phyloP scores from a whole-genome alignment of 83 land plant genomes.

The Thuja plicata region DNA sequence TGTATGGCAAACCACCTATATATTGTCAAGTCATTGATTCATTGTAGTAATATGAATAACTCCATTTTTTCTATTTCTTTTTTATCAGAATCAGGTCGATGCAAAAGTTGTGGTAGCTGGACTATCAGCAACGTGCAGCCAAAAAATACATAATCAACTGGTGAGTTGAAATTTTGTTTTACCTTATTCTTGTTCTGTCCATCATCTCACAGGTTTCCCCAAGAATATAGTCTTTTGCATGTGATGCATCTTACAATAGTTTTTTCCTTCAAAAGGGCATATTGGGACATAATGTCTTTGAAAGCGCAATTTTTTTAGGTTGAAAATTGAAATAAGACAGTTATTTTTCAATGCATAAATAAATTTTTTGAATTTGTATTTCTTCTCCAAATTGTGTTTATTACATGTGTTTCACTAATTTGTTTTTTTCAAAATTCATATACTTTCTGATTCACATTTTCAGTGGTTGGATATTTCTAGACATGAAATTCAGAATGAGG shows the following conservation, averaged over 20 bases:
- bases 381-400: neutral
- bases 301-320: neutral
- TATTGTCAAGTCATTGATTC: neutral
- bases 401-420: neutral
- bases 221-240: neutral
- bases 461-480: neutral
- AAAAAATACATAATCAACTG: slow-evolving; percentile 97
- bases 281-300: neutral
- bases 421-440: neutral
- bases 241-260: neutral
- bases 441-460: neutral
- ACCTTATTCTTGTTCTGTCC: neutral
- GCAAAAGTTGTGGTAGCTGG: slow-evolving; percentile 86
- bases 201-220: neutral
- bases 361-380: neutral
- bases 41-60: neutral
- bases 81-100: slow-evolving; percentile 71
- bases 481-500: neutral
- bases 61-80: neutral
- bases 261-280: neutral
- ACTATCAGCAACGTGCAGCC: slow-evolving; percentile 92
- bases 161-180: slow-evolving; percentile 39
- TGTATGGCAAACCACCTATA: neutral
- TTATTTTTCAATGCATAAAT: neutral
- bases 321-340: neutral